phyloP scores from a whole-genome alignment of 768 basidiomycete genomes.

The Xerocomus potaroensis region DNA sequence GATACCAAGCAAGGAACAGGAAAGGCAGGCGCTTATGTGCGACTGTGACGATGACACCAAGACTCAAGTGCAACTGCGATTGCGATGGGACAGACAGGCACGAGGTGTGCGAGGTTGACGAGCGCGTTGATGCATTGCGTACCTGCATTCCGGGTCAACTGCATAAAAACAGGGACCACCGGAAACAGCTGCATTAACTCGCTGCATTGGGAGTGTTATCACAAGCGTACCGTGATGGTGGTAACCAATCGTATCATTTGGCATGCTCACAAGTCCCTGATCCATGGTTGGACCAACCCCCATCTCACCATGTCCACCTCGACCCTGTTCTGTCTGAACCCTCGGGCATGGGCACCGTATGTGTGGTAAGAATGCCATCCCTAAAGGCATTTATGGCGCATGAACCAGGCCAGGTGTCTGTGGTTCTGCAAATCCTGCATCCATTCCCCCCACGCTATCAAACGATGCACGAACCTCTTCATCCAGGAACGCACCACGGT shows the following conservation, averaged over 20 bases:
- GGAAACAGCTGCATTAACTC: background rate
- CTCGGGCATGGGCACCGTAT: slow-evolving; percentile 8
- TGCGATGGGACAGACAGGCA: slow-evolving; percentile 19
- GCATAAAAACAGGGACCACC: background rate
- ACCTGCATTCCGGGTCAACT: background rate
- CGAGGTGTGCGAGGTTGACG: slow-evolving; percentile 17
- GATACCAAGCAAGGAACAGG: slow-evolving; percentile 18
- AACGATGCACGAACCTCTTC: slow-evolving; percentile 23
- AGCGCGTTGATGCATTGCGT: slow-evolving; percentile 15
- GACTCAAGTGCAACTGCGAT: slow-evolving; percentile 15
- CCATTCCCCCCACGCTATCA: background rate
- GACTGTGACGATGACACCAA: slow-evolving; percentile 16
- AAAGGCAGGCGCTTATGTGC: slow-evolving; percentile 12
- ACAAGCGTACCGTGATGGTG: background rate
- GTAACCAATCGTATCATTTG: background rate
- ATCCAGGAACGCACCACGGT: slow-evolving; percentile 12
- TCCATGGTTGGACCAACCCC: background rate
- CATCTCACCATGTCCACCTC: background rate
- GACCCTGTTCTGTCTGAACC: background rate
- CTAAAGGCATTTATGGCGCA: background rate
- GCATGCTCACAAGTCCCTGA: background rate
- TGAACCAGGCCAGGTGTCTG: background rate
- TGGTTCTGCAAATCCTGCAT: background rate
- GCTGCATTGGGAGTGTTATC: slow-evolving; percentile 3
- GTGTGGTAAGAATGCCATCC: too few relatives aligned